Conservation (phyloP, 768 basidiomycete genomes). For the Hortiboletus flavorubellus region DNA sequence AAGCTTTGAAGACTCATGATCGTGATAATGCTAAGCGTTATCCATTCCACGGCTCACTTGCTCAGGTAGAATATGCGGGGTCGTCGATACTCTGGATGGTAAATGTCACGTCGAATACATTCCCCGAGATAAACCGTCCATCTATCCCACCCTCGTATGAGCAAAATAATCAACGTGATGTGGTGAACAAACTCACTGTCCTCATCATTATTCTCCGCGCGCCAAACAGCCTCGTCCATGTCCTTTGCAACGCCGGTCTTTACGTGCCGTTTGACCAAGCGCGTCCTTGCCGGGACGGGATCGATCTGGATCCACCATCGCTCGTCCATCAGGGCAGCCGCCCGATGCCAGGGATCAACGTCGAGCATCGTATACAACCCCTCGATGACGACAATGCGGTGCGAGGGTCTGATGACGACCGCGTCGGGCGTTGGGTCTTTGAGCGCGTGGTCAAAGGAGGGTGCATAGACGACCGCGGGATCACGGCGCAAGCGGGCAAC, state of each 20-base stretch:
- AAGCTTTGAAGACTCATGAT: no score
- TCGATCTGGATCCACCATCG: constrained; percentile 71
- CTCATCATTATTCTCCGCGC: constrained; percentile 69
- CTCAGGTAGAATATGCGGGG: constrained; percentile 9
- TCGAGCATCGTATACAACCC: constrained; percentile 84
- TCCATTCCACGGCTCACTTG: no score
- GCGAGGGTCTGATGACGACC: constrained; percentile 52
- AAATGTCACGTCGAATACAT: constrained; percentile 39
- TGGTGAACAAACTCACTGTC: no score
- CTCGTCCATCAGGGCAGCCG: constrained; percentile 66
- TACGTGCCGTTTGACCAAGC: constrained; percentile 75
- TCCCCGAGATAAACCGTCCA: constrained; percentile 34
- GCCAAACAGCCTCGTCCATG: constrained; percentile 59
- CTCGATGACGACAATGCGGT: constrained; percentile 84
- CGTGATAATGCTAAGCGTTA: no score
- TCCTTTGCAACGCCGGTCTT: constrained; percentile 68
- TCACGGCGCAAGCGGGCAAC: constrained; percentile 47
- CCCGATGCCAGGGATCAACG: constrained; percentile 69
- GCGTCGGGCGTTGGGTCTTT: constrained; percentile 78
- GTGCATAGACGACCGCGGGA: constrained; percentile 51
- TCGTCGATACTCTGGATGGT: constrained; percentile 44
- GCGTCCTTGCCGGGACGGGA: constrained; percentile 47
- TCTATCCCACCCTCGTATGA: no score
- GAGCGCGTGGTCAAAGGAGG: constrained; percentile 81
- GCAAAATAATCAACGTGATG: no score